Percentiles rank a stretch among this genome's conserved stretches.
Evolutionary conservation across 2,329 filamentous ascomycete species (phyloP).

Genomic region (Alternaria novae-zelandiae): DNA sequence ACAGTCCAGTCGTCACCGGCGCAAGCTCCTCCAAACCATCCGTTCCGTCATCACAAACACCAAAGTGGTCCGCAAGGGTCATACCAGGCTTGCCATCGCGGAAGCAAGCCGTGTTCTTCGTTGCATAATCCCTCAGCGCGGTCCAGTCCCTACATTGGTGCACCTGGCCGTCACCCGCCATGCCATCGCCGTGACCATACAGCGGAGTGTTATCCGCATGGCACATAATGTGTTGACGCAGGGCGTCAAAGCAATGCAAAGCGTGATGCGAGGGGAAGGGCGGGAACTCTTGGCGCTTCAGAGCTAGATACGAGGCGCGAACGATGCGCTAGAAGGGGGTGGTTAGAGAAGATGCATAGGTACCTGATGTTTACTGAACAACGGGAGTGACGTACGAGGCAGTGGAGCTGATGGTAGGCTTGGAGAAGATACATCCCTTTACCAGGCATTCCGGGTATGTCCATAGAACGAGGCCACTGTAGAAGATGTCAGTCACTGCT

Average conservation of each 20-base stretch:
- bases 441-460: slow-evolving; percentile 10
- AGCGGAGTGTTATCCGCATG: slow-evolving; percentile 27
- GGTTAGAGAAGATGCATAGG: background rate
- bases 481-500: background rate
- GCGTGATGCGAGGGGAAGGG: slow-evolving; percentile 7
- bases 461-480: slow-evolving; percentile 4
- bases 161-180: slow-evolving; percentile 20
- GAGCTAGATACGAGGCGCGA: slow-evolving; percentile 3
- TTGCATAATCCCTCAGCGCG: slow-evolving; percentile 20
- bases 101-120: slow-evolving; percentile 35
- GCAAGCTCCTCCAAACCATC: slow-evolving; percentile 6
- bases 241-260: slow-evolving; percentile 23
- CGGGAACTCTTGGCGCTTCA: slow-evolving; percentile 2
- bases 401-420: slow-evolving; percentile 25
- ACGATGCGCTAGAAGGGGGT: slow-evolving; percentile 1
- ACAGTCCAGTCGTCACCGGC: background rate
- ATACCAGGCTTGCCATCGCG: slow-evolving; percentile 19
- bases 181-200: slow-evolving; percentile 18
- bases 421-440: slow-evolving; percentile 22
- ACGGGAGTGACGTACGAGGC: slow-evolving; percentile 17
- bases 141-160: slow-evolving; percentile 23
- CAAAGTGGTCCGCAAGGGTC: slow-evolving; percentile 8
- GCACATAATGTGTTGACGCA: slow-evolving; percentile 26
- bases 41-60: slow-evolving; percentile 8
- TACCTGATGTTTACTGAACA: background rate